Evolutionary conservation across 768 basidiomycete genomes (phyloP), one percentile per base, ranked within the genome.

Genomic region (Lactifluus piperatus): DNA sequence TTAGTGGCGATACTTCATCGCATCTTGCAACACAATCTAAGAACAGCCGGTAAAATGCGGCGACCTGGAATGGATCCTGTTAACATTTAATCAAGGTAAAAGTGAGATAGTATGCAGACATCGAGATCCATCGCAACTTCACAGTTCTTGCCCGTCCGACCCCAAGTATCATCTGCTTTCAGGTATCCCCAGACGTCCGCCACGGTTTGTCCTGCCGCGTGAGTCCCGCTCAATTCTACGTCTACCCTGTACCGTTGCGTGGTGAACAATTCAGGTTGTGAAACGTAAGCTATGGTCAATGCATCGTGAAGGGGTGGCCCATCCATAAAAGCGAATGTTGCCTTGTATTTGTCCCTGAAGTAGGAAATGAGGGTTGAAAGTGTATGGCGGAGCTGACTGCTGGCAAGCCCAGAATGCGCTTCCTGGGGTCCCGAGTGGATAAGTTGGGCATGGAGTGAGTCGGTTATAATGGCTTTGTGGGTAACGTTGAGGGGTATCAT

Each of bases 401-500:
- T 60, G 0, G 77, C 69, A 11, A 57, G 16, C n/a, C 18, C 56
- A 2, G 46, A 29, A 8, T 75, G 62, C 45, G 22, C 45, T 22
- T 20, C 51, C 57, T 64, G 1, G 74, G 76, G 5, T 8, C 30
- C 14, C 48, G 44, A 14, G 20, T 71, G 66, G 30, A 90, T 77
- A 2, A 94, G 74, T 22, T 73, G 71, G 0, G 71, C 58, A 64
- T 85, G 85, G 32, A 85, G 72, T 10, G 70, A 66, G 22, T 72
- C 68, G 3, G 82, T 86, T 45, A 89, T 84, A 62, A 94, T 88
- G 3, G 88, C 89, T 0, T 81, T 86, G 69, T 94, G 93, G 2
- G 92, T 90, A 18, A 93, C 86, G 66, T 95, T 94, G 64, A 95
- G 79, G 0, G 90, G 89, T 27, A 92, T 81, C 91, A 91, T 91